These are phyloP conservation scores for Achlya hypogyna DNA, from an alignment of 352 stramenopile species.

Conservation along the genomic window DNA sequence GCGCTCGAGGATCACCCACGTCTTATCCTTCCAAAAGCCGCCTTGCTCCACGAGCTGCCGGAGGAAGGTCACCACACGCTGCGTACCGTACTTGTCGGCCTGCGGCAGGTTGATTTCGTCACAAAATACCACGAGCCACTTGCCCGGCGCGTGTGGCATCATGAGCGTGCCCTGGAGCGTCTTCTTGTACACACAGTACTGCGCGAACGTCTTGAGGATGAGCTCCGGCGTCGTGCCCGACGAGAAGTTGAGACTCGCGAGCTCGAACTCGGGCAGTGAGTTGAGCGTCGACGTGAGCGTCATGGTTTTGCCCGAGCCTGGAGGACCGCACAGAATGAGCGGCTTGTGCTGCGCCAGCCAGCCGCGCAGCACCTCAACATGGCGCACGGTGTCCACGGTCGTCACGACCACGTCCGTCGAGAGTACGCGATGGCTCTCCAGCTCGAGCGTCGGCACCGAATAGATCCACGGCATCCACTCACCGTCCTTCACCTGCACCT, in stretches of 20 bases:
- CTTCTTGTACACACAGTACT: constrained; percentile 99
- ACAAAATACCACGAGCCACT: constrained; percentile 99
- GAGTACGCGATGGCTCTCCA: constrained; percentile 95
- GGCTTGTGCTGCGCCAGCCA: constrained; percentile 96
- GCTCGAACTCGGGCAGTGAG: constrained; percentile 96
- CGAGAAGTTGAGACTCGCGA: constrained; percentile 99
- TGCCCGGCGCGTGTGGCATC: constrained; percentile 88
- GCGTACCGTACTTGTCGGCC: constrained; percentile 97
- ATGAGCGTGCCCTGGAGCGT: constrained; percentile 95
- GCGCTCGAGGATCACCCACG: constrained; percentile 86
- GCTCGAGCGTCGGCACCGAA: constrained; percentile 95
- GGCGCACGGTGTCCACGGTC: constrained; percentile 98
- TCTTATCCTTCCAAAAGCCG: constrained; percentile 84
- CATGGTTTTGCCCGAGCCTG: constrained; percentile 99
- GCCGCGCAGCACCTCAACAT: constrained; percentile 95
- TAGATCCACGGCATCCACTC: constrained; percentile 95
- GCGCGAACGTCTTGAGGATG: constrained; percentile 97
- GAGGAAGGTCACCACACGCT: constrained; percentile 99
- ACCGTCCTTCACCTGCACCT: constrained; percentile 95
- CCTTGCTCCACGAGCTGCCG: constrained; percentile 96
- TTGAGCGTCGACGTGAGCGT: constrained; percentile 97
- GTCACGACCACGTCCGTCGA: constrained; percentile 98
- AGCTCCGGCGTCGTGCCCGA: constrained; percentile 96
- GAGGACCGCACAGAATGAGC: constrained; percentile 96
- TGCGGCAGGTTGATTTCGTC: constrained; percentile 99